Percentiles rank a stretch among this genome's conserved stretches.
Conservation (phyloP, 345 rosid genomes). For the Eucalyptus dawsonii region DNA sequence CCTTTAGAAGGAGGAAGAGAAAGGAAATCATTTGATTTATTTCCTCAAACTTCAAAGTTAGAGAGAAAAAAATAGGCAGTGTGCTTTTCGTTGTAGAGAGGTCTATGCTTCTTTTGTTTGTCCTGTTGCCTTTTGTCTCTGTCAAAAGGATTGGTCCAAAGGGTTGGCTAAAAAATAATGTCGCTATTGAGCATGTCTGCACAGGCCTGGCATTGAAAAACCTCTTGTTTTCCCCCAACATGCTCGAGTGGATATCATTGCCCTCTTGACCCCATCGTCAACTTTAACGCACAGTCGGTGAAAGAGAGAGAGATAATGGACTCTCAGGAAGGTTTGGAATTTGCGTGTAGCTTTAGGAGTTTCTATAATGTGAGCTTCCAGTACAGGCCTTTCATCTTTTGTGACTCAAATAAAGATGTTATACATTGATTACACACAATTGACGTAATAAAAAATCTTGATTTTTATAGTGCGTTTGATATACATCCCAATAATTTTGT, state of each 20-base stretch:
- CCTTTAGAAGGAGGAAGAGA: neutral
- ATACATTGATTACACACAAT: neutral
- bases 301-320: neutral
- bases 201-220: neutral
- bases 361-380: neutral
- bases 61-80: neutral
- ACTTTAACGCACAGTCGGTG: neutral
- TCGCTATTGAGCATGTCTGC: neutral
- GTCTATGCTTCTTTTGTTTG: neutral
- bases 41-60: neutral
- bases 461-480: neutral
- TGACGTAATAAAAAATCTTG: neutral
- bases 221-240: conserved; percentile 1
- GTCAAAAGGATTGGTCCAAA: neutral
- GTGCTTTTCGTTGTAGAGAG: neutral
- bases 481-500: neutral
- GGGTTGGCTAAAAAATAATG: neutral
- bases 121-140: neutral
- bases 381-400: neutral
- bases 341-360: neutral
- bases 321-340: neutral
- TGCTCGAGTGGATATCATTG: conserved; percentile 30
- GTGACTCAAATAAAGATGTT: neutral
- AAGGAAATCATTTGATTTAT: neutral
- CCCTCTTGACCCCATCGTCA: conserved; percentile 19